phyloP scores from a whole-genome alignment of 352 stramenopile species.

The Albugo laibachii region DNA sequence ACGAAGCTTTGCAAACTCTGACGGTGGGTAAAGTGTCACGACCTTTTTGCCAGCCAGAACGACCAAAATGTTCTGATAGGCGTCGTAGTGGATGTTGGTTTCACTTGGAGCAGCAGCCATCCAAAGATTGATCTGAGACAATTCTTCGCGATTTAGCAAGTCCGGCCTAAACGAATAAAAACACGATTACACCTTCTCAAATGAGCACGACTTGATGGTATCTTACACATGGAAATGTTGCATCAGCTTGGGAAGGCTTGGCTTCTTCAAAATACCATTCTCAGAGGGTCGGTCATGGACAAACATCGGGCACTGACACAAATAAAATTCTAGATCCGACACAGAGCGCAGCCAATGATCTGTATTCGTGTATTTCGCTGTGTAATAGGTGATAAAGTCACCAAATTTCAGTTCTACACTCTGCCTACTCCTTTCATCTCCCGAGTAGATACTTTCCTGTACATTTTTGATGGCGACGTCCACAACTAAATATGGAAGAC shows the following conservation, averaged over 20 bases:
- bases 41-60: slow-evolving; percentile 50
- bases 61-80: slow-evolving; percentile 57
- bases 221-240: slow-evolving; percentile 35
- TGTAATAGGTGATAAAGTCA: slow-evolving; percentile 60
- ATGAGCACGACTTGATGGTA: neutral
- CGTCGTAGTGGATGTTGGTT: slow-evolving; percentile 66
- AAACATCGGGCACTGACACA: slow-evolving; percentile 55
- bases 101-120: slow-evolving; percentile 33
- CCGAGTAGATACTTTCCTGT: slow-evolving; percentile 16
- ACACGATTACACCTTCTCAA: neutral
- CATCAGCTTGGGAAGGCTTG: slow-evolving; percentile 31
- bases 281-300: no score
- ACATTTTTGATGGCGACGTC: no score
- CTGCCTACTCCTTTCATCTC: slow-evolving; percentile 32
- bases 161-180: no score
- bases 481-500: no score
- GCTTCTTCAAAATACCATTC: slow-evolving; percentile 18
- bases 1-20: slow-evolving; percentile 26
- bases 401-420: slow-evolving; percentile 64
- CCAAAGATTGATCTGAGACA: slow-evolving; percentile 77
- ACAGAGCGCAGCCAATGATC: slow-evolving; percentile 50
- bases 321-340: slow-evolving; percentile 59
- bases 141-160: slow-evolving; percentile 2
- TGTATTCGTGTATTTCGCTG: slow-evolving; percentile 15
- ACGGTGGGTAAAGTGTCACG: slow-evolving; percentile 49